Evolutionary conservation across 345 rosid genomes (phyloP), one percentile per base, ranked within the genome.

Genomic region (Psidium friedrichsthalianum): DNA sequence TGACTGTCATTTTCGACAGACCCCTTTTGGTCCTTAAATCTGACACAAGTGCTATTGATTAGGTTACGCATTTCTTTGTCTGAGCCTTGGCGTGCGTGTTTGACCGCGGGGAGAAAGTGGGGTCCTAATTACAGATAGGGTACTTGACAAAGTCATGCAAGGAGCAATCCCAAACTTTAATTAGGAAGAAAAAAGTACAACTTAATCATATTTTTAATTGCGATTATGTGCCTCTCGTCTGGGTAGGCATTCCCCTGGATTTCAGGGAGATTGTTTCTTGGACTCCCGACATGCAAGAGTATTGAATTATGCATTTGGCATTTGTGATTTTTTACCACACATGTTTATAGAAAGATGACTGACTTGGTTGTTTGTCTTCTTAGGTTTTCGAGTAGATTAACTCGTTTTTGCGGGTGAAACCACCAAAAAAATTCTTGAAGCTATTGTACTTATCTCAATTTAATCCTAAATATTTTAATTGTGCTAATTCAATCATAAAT

Each of bases 241-340:
- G 88, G 44, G 42, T 53, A 18, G 89, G 88, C 83, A 42, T 87
- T 88, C 90, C 92, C 92, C 86, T 89, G 52, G 85, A 69, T 86
- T 86, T 87, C 90, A 85, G 93, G 92, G 88, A 85, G 88, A 51
- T 87, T 90, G 93, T 90, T 91, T 18, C 91, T 90, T 80, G 64
- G 82, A 83, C 80, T 81, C 86, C 90, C 89, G 59, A 90, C 93
- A 86, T 85, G 85, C 47, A 52, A 53, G 25, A 82, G 9, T 54
- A 40, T 12, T 27, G 20, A 56, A 86, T 56, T n/a, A 3, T 59
- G 13, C n/a, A 83, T 3, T 52, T 11, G 29, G 24, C 53, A 51
- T 13, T 13, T 51, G 13, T 52, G 20, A 24, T 36, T 69, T 36
- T 69, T 69, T 6, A 69, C 80, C 80, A 8, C 80, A 69, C 80